phyloP scores from a whole-genome alignment of 2,329 filamentous ascomycete genomes.

The Aspergillus tamarii region DNA sequence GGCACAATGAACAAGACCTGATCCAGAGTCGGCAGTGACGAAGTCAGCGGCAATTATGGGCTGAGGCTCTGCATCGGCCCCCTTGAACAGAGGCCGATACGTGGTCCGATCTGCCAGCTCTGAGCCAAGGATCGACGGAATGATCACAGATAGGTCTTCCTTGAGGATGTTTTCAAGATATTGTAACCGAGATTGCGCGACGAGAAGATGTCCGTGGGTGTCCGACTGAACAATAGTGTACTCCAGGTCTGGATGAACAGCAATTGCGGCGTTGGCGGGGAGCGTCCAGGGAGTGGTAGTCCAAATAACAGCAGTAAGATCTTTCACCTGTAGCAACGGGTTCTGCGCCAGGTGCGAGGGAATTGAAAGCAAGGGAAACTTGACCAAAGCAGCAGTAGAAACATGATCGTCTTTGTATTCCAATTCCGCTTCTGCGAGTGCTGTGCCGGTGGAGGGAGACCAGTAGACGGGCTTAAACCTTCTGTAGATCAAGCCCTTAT shows the following conservation, averaged over 20 bases:
- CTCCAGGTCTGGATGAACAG: constrained; percentile 72
- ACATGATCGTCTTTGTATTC: constrained; percentile 66
- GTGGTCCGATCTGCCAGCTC: constrained; percentile 64
- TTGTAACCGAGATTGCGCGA: constrained; percentile 73
- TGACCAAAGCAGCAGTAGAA: constrained; percentile 67
- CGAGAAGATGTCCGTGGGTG: constrained; percentile 63
- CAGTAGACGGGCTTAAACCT: constrained; percentile 68
- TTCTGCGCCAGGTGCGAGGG: constrained; percentile 49
- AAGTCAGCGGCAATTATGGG: constrained; percentile 83
- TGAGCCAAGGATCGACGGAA: constrained; percentile 63
- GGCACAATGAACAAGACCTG: constrained; percentile 91
- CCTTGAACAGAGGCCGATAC: constrained; percentile 73
- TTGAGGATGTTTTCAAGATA: constrained; percentile 55
- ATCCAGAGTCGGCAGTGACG: constrained; percentile 86
- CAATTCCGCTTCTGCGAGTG: constrained; percentile 66
- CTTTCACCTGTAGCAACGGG: constrained; percentile 47
- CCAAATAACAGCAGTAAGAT: constrained; percentile 86
- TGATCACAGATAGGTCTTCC: constrained; percentile 55
- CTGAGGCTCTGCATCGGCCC: constrained; percentile 59
- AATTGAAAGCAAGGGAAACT: constrained; percentile 67
- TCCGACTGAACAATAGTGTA: constrained; percentile 70
- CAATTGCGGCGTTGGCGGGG: constrained; percentile 88
- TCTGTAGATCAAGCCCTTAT: constrained; percentile 63
- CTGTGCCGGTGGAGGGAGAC: constrained; percentile 67
- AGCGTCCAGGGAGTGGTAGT: constrained; percentile 98